These are phyloP conservation scores for Nematocida displodere DNA, from an alignment of 371 early-diverging fungal genomes.

Conservation along the genomic window DNA sequence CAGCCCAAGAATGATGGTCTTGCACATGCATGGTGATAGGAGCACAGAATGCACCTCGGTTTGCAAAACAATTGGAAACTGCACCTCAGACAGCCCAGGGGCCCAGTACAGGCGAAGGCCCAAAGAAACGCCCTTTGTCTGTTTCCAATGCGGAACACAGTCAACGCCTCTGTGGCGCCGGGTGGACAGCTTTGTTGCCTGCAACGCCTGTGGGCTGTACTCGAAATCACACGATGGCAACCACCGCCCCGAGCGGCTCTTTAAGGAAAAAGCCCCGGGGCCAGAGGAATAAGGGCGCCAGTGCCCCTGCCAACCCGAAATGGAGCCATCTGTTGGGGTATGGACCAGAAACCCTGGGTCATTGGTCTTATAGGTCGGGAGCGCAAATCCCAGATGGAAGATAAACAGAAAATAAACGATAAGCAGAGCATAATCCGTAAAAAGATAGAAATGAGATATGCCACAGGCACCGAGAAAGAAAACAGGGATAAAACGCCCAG, in stretches of 20 bases:
- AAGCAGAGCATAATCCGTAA: slow-evolving; percentile 4
- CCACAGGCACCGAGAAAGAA: background rate
- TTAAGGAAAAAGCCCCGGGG: background rate
- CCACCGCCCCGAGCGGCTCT: slow-evolving; percentile 41
- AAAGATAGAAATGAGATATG: slow-evolving; percentile 35
- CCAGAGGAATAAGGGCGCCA: background rate
- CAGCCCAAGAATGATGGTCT: background rate
- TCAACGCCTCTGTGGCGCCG: slow-evolving; percentile 62
- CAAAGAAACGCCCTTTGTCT: slow-evolving; percentile 19
- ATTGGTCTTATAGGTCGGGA: too few species aligned
- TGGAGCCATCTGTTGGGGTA: background rate
- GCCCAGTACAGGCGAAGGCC: background rate
- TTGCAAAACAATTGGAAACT: slow-evolving; percentile 23
- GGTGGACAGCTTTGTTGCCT: slow-evolving; percentile 45
- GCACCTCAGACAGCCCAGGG: background rate
- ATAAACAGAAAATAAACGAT: slow-evolving; percentile 22
- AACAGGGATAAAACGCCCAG: background rate
- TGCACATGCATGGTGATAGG: slow-evolving; percentile 13
- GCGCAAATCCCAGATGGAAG: too few species aligned
- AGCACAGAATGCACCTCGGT: slow-evolving; percentile 20
- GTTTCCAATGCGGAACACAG: slow-evolving; percentile 57
- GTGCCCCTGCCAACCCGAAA: background rate
- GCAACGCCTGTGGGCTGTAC: slow-evolving; percentile 66
- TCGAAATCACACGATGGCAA: slow-evolving; percentile 58
- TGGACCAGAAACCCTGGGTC: background rate